phyloP scores from a whole-genome alignment of 805 yeast genomes.

The Schwanniomyces vanrijiae region DNA sequence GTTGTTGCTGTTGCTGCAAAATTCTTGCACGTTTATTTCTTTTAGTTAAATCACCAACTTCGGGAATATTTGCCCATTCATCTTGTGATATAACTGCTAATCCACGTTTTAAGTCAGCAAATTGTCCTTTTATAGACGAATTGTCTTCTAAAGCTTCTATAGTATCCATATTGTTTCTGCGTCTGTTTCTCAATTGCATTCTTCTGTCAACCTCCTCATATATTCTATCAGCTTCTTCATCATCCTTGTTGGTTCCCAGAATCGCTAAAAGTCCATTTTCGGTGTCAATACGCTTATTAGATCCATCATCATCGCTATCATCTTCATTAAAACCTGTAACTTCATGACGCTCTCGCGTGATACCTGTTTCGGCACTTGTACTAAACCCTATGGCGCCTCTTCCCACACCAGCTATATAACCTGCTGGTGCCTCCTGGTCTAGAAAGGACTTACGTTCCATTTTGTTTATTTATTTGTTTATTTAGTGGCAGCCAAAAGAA shows the following conservation, averaged over 20 bases:
- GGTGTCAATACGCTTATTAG: conserved; percentile 29
- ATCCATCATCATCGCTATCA: conserved; percentile 19
- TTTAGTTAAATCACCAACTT: conserved; percentile 83
- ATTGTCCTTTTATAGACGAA: conserved; percentile 37
- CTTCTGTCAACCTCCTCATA: conserved; percentile 68
- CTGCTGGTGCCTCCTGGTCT: conserved; percentile 84
- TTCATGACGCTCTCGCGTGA: conserved; percentile 8
- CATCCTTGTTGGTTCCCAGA: conserved; percentile 46
- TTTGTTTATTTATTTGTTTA: neutral
- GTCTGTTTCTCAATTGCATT: conserved; percentile 33
- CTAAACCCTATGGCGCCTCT: conserved; percentile 95
- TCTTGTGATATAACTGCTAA: conserved; percentile 58
- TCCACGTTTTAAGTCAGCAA: conserved; percentile 66
- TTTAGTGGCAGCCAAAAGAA: neutral
- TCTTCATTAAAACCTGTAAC: conserved; percentile 15
- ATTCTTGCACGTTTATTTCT: conserved; percentile 71
- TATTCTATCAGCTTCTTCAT: conserved; percentile 74
- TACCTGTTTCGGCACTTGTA: conserved; percentile 63
- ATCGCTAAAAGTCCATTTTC: conserved; percentile 34
- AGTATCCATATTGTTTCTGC: conserved; percentile 9
- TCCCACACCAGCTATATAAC: conserved; percentile 90
- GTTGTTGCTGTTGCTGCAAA: conserved; percentile 57
- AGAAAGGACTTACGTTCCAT: conserved; percentile 66
- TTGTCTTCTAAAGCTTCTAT: conserved; percentile 7
- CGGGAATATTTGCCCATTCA: conserved; percentile 84